phyloP scores from a whole-genome alignment of 2,329 filamentous ascomycete genomes.

The Alternaria angustiovoidea region DNA sequence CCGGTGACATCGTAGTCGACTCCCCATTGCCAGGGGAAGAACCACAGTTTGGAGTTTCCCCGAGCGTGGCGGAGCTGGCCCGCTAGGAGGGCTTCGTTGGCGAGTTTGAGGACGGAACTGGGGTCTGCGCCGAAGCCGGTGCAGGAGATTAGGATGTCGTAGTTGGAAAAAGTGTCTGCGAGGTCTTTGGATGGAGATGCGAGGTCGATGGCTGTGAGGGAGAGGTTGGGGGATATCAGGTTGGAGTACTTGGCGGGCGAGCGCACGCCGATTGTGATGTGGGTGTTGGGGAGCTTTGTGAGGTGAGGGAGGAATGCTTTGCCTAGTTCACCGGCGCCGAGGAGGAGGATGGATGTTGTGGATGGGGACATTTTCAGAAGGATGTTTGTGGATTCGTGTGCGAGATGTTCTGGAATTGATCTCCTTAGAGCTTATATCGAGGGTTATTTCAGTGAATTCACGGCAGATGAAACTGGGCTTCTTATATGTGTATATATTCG shows the following conservation, averaged over 20 bases:
- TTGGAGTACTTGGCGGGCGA: constrained; percentile 54
- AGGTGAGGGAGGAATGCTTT: constrained; percentile 63
- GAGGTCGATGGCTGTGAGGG: constrained; percentile 57
- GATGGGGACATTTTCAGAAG: constrained; percentile 7
- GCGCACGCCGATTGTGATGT: constrained; percentile 65
- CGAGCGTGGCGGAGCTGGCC: constrained; percentile 49
- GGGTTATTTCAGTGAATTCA: too few relatives aligned
- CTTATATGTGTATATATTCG: neutral
- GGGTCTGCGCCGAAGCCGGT: constrained; percentile 66
- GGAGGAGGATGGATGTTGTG: constrained; percentile 59
- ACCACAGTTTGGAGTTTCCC: constrained; percentile 46
- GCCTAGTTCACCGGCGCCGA: constrained; percentile 74
- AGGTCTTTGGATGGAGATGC: constrained; percentile 38
- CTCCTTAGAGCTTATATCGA: too few relatives aligned
- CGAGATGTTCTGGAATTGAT: too few relatives aligned
- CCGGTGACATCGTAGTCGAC: constrained; percentile 75
- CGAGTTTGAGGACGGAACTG: constrained; percentile 66
- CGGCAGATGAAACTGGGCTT: neutral
- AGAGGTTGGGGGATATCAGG: constrained; percentile 27
- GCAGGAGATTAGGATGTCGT: constrained; percentile 66
- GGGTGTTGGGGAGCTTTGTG: constrained; percentile 54
- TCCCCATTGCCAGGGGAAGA: constrained; percentile 77
- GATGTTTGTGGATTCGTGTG: too few relatives aligned
- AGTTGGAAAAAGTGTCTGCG: constrained; percentile 50
- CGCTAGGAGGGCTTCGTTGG: constrained; percentile 63